Evolutionary conservation across 2,329 filamentous ascomycete species (phyloP).

Genomic region (Stenocarpella maydis): DNA sequence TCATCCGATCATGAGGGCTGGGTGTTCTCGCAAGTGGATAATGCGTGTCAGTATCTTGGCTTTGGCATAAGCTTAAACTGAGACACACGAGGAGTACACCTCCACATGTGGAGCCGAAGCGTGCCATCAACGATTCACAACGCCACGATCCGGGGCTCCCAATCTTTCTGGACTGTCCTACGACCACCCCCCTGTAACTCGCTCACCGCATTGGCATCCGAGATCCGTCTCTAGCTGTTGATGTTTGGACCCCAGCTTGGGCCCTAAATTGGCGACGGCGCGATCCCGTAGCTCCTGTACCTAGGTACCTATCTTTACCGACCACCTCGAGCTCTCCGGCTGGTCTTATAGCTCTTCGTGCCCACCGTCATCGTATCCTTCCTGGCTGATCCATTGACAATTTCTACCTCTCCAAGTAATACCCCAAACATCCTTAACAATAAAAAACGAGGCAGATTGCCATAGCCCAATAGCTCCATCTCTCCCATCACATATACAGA

Average conservation of each 20-base stretch:
- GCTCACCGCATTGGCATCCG: slow-evolving; percentile 2
- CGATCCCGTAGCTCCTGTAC: slow-evolving; percentile 18
- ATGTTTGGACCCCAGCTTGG: neutral
- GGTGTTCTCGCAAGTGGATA: neutral
- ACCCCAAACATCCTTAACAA: neutral
- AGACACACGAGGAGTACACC: slow-evolving; percentile 4
- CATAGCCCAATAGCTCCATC: neutral
- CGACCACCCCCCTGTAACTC: slow-evolving; percentile 1
- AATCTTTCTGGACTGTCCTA: neutral
- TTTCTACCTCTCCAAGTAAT: neutral
- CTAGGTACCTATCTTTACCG: no score
- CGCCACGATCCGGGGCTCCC: neutral
- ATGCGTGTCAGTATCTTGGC: neutral
- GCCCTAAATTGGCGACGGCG: slow-evolving; percentile 8
- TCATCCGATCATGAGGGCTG: neutral
- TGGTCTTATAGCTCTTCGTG: neutral
- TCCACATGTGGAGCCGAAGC: neutral
- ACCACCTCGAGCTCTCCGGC: neutral
- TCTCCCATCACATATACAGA: neutral
- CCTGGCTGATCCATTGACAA: neutral
- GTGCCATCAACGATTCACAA: neutral
- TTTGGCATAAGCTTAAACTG: slow-evolving; percentile 4
- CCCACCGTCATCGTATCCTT: neutral
- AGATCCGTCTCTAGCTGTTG: slow-evolving; percentile 16
- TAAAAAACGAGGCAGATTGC: neutral